Percentiles rank a stretch among this genome's conserved stretches.
phyloP scores from a whole-genome alignment of 1,139 yeast genomes.

The Zygosaccharomyces sapae region DNA sequence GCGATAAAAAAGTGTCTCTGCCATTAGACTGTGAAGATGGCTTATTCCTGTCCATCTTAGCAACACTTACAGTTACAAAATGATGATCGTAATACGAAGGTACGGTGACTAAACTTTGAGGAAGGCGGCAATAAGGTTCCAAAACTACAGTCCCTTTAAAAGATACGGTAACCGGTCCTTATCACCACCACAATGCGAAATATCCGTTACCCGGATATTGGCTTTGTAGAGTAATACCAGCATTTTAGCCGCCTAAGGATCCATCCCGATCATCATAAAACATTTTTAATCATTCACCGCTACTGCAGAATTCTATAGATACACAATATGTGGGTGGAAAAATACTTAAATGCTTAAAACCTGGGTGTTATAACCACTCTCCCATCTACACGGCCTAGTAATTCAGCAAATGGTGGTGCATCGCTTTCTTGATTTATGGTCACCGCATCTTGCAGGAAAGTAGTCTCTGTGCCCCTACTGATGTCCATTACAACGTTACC shows the following conservation, averaged over 20 bases:
- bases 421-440: conserved; percentile 49
- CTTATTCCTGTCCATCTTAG: conserved; percentile 11
- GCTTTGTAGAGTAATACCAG: not conserved
- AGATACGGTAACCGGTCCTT: not conserved
- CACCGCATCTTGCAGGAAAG: conserved; percentile 70
- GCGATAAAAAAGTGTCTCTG: conserved; percentile 39
- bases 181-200: not conserved
- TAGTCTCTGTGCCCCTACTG: conserved; percentile 63
- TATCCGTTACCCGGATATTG: not conserved
- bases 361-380: conserved; percentile 44
- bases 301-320: not conserved
- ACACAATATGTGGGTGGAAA: not conserved
- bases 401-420: conserved; percentile 42
- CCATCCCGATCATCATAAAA: not conserved
- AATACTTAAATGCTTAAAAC: conserved; percentile 18
- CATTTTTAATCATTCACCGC: not conserved
- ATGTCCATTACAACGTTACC: conserved; percentile 71
- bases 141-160: conserved; percentile 9
- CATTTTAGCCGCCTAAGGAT: not conserved
- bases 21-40: conserved; percentile 15
- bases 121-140: conserved; percentile 13
- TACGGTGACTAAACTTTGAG: not conserved
- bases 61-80: not conserved
- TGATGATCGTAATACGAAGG: too few relatives aligned
- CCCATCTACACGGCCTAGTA: conserved; percentile 57